These are phyloP conservation scores for Cryptococcus sp. DNA, from an alignment of 1,284 basidiomycete species.

Conservation along the genomic window DNA sequence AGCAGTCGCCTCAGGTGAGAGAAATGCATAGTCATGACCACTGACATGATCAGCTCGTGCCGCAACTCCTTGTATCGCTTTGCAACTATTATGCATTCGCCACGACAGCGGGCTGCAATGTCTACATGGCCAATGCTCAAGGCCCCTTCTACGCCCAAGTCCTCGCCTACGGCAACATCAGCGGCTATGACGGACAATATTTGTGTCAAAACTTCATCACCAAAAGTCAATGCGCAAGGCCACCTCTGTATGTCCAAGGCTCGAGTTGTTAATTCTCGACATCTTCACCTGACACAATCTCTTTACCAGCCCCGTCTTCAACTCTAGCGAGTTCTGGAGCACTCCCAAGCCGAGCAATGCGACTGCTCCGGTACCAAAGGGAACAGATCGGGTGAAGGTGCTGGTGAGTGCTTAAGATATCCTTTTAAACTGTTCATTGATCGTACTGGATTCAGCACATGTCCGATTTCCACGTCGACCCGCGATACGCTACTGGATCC, in stretches of 20 bases:
- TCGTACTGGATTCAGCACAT: slow-evolving; percentile 56
- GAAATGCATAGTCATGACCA: too few relatives aligned
- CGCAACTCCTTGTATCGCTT: slow-evolving; percentile 61
- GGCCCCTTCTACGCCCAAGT: slow-evolving; percentile 69
- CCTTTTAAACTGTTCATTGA: not conserved
- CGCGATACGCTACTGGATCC: slow-evolving; percentile 71
- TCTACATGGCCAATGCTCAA: slow-evolving; percentile 58
- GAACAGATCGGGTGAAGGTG: slow-evolving; percentile 65
- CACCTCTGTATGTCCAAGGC: slow-evolving; percentile 50
- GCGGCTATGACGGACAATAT: slow-evolving; percentile 67
- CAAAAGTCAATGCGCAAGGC: slow-evolving; percentile 56
- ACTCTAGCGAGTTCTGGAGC: slow-evolving; percentile 62
- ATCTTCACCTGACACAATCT: not conserved
- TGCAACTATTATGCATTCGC: slow-evolving; percentile 65
- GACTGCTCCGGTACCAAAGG: slow-evolving; percentile 59
- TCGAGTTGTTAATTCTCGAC: too few relatives aligned
- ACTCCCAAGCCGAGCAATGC: slow-evolving; percentile 70
- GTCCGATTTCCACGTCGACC: slow-evolving; percentile 76
- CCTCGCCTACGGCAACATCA: slow-evolving; percentile 65
- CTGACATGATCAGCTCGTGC: slow-evolving; percentile 40
- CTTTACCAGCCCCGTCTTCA: slow-evolving; percentile 53
- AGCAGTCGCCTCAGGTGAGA: slow-evolving; percentile 67
- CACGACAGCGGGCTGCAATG: slow-evolving; percentile 56
- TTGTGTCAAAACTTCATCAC: slow-evolving; percentile 62
- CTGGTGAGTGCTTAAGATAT: slow-evolving; percentile 45